These are phyloP conservation scores for Cladophialophora immunda DNA, from an alignment of 2,329 filamentous ascomycete species.

Conservation along the genomic window DNA sequence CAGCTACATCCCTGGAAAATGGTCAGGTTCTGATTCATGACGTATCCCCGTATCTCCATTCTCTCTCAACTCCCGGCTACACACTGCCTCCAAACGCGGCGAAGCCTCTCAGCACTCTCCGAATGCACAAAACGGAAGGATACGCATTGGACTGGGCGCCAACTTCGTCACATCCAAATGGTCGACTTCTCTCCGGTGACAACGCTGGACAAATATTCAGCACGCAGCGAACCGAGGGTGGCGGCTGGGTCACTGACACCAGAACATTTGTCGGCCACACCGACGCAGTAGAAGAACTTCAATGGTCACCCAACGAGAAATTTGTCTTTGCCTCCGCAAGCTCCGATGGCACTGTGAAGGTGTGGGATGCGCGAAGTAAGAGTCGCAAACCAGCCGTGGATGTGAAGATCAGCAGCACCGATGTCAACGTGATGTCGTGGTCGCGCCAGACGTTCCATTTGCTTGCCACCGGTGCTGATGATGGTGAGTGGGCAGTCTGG, in stretches of 20 bases:
- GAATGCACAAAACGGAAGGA: conserved; percentile 91
- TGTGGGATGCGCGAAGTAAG: conserved; percentile 95
- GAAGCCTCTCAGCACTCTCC: conserved; percentile 85
- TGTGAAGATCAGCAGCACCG: conserved; percentile 81
- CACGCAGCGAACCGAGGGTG: conserved; percentile 85
- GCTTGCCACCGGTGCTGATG: conserved; percentile 89
- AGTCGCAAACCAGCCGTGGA: conserved; percentile 86
- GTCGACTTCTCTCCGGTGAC: conserved; percentile 91
- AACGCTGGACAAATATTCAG: conserved; percentile 88
- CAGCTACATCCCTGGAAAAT: conserved; percentile 92
- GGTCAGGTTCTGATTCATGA: conserved; percentile 88
- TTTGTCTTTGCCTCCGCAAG: conserved; percentile 95
- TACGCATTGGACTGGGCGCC: conserved; percentile 98
- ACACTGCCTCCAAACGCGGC: conserved; percentile 82
- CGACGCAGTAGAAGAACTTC: conserved; percentile 89
- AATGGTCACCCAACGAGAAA: conserved; percentile 93
- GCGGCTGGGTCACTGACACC: conserved; percentile 87
- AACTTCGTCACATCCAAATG: conserved; percentile 68
- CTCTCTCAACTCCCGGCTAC: conserved; percentile 89
- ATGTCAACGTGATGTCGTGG: conserved; percentile 98
- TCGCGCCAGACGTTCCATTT: conserved; percentile 87
- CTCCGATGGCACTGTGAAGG: conserved; percentile 90
- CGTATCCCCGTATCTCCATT: conserved; percentile 84
- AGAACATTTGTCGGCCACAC: conserved; percentile 84
- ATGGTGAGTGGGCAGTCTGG: conserved; percentile 95